phyloP scores from a whole-genome alignment of 768 basidiomycete genomes.

The Trametes meyenii region DNA sequence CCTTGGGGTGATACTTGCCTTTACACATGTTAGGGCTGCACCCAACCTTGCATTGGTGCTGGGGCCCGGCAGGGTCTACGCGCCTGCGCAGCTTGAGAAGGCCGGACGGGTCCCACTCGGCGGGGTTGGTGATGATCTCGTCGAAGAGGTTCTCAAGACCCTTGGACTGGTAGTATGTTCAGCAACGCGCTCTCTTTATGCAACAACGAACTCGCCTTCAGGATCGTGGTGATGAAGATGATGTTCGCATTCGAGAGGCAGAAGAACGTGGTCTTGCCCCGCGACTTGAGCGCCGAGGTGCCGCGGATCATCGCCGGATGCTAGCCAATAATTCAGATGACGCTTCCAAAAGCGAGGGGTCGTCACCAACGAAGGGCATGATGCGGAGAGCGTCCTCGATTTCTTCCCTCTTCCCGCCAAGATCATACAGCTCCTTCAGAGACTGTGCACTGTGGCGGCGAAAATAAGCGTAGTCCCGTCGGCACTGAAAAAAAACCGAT shows the following conservation, averaged over 20 bases:
- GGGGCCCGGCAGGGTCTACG: slow-evolving; percentile 73
- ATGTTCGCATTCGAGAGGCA: slow-evolving; percentile 94
- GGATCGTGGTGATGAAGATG: slow-evolving; percentile 88
- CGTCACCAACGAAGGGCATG: slow-evolving; percentile 80
- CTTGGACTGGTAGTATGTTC: slow-evolving; percentile 57
- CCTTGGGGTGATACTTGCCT: slow-evolving; percentile 44
- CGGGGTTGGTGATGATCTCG: slow-evolving; percentile 91
- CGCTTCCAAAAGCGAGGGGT: background rate
- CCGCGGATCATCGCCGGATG: slow-evolving; percentile 96
- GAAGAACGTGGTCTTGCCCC: slow-evolving; percentile 75
- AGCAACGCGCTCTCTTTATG: background rate
- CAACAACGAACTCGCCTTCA: slow-evolving; percentile 55
- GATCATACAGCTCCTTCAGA: slow-evolving; percentile 69
- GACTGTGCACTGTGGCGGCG: slow-evolving; percentile 55
- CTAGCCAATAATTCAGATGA: slow-evolving; percentile 42
- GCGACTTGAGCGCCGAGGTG: slow-evolving; percentile 74
- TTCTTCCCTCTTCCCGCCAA: slow-evolving; percentile 69
- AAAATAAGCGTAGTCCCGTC: background rate
- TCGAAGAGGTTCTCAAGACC: slow-evolving; percentile 72
- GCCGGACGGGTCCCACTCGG: slow-evolving; percentile 73
- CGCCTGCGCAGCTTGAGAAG: slow-evolving; percentile 76
- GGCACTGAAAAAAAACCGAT: background rate
- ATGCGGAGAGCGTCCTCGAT: slow-evolving; percentile 77
- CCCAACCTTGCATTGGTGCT: slow-evolving; percentile 83
- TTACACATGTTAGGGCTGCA: slow-evolving; percentile 99